Evolutionary conservation across 805 yeast genomes (phyloP).

Genomic region (Lachancea cidri): DNA sequence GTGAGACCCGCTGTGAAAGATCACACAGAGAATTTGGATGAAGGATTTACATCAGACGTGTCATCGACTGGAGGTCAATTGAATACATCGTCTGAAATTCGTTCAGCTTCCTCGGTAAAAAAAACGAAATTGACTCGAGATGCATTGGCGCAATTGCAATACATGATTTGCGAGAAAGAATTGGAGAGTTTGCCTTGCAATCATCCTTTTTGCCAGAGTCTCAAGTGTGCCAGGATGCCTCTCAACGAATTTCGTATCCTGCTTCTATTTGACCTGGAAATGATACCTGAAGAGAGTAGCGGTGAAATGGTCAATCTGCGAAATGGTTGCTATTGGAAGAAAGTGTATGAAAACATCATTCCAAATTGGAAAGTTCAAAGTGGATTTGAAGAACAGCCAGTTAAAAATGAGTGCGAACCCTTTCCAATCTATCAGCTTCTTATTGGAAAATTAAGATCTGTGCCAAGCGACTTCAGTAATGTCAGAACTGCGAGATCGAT

Average conservation of each 20-base stretch:
- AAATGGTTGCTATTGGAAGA: constrained; percentile 22
- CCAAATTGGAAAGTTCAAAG: constrained; percentile 18
- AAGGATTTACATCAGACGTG: not conserved
- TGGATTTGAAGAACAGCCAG: not conserved
- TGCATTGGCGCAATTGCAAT: constrained; percentile 20
- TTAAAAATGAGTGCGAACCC: not conserved
- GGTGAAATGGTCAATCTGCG: constrained; percentile 21
- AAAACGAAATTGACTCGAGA: constrained; percentile 11
- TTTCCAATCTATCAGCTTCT: constrained; percentile 2
- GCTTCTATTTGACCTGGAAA: constrained; percentile 32
- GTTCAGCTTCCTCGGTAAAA: not conserved
- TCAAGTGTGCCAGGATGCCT: constrained; percentile 1
- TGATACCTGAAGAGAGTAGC: constrained; percentile 16
- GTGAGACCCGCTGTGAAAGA: not conserved
- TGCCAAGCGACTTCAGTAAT: too few species aligned
- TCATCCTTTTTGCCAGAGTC: constrained; percentile 18
- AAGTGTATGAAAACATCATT: constrained; percentile 22
- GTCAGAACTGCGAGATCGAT: not conserved
- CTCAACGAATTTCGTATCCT: constrained; percentile 7
- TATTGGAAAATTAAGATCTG: not conserved
- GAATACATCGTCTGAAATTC: not conserved
- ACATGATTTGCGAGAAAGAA: constrained; percentile 13
- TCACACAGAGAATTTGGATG: not conserved
- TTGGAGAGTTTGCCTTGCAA: constrained; percentile 12
- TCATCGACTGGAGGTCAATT: not conserved